Conservation (phyloP, 2,329 filamentous ascomycete genomes). For the Penicillium sp. region DNA sequence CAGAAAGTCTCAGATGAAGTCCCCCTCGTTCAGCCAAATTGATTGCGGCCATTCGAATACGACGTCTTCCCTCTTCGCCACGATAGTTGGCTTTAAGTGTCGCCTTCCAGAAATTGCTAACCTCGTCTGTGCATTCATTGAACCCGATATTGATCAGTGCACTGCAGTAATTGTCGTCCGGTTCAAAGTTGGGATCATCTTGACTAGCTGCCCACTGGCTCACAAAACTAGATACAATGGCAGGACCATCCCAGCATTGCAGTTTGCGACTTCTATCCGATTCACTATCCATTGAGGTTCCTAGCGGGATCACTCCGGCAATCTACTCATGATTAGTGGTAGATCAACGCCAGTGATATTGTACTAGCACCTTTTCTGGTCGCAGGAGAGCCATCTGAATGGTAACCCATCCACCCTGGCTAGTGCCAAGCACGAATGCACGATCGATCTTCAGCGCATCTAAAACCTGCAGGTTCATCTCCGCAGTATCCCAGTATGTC, state of each 20-base stretch:
- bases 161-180: conserved; percentile 47
- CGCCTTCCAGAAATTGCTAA: conserved; percentile 50
- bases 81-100: conserved; percentile 51
- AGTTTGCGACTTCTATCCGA: conserved; percentile 47
- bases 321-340: conserved; percentile 41
- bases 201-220: conserved; percentile 45
- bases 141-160: conserved; percentile 55
- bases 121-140: conserved; percentile 42
- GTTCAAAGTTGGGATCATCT: conserved; percentile 49
- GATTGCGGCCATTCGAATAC: conserved; percentile 55
- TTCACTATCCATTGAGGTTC: conserved; percentile 58
- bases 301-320: conserved; percentile 55
- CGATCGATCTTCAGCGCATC: conserved; percentile 51
- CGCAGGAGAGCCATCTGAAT: conserved; percentile 57
- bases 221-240: conserved; percentile 40
- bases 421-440: conserved; percentile 56
- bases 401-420: conserved; percentile 59
- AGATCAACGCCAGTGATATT: not conserved
- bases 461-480: conserved; percentile 60
- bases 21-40: conserved; percentile 55
- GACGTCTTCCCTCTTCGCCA: conserved; percentile 54
- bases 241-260: conserved; percentile 54
- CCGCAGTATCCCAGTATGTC: conserved; percentile 61
- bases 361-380: conserved; percentile 47
- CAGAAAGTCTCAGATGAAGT: conserved; percentile 49